Percentiles rank a stretch among this genome's conserved stretches.
Evolutionary conservation across 257 asterid genomes (phyloP).

Genomic region (Nicotiana tomentosiformis): DNA sequence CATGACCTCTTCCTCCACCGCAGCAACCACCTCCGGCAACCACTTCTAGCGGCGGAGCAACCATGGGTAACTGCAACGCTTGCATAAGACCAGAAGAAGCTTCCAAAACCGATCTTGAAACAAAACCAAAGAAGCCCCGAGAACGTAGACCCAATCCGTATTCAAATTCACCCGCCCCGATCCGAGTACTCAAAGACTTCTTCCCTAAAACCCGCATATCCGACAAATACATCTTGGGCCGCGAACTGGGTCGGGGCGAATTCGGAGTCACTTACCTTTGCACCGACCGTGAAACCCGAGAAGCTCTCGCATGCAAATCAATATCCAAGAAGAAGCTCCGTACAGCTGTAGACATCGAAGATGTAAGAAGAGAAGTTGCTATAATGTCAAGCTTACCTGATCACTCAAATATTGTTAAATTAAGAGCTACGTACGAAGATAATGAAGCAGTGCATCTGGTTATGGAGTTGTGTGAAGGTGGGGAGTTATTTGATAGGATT

Average conservation of each 20-base stretch:
- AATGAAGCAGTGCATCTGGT: conserved; percentile 87
- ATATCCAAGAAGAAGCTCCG: conserved; percentile 86
- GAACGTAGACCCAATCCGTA: conserved; percentile 63
- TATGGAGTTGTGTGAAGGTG: conserved; percentile 96
- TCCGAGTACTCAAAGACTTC: conserved; percentile 77
- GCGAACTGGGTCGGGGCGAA: conserved; percentile 94
- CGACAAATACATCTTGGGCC: conserved; percentile 74
- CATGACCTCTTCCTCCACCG: conserved; percentile 19
- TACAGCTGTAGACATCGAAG: conserved; percentile 82
- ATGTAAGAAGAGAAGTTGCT: conserved; percentile 89
- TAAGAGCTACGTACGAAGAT: conserved; percentile 88
- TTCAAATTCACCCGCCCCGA: conserved; percentile 46
- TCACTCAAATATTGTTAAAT: conserved; percentile 68
- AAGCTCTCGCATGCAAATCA: conserved; percentile 84
- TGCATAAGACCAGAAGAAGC: conserved; percentile 52
- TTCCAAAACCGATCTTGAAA: conserved; percentile 16
- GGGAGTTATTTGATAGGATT: conserved; percentile 81
- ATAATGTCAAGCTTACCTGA: conserved; percentile 90
- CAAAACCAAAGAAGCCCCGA: conserved; percentile 35
- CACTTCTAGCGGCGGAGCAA: conserved; percentile 29
- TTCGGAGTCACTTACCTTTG: conserved; percentile 90
- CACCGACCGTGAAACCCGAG: conserved; percentile 79
- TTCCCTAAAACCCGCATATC: conserved; percentile 49
- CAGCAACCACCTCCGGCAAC: conserved; percentile 25
- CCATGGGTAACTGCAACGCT: conserved; percentile 90